These are phyloP conservation scores for Naganishia sp. DNA, from an alignment of 1,284 basidiomycete species.

Conservation along the genomic window DNA sequence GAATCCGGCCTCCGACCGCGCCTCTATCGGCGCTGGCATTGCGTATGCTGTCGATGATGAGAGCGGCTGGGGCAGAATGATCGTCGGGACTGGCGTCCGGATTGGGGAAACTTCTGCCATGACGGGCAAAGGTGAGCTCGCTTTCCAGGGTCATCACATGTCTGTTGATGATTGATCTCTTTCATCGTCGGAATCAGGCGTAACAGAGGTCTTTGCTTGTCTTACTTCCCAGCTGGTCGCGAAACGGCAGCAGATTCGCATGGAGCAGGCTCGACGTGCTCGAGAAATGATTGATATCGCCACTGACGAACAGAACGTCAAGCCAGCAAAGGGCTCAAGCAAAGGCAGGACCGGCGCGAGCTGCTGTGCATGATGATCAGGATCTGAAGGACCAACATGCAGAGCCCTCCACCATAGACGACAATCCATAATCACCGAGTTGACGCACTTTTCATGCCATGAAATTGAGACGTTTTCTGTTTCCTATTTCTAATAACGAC, in stretches of 20 bases:
- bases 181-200: slow-evolving; percentile 4
- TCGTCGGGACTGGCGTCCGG: slow-evolving; percentile 32
- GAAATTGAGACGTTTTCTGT: too few relatives aligned
- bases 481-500: too few relatives aligned
- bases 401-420: too few relatives aligned
- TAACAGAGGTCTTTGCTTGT: slow-evolving; percentile 33
- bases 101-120: slow-evolving; percentile 34
- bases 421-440: not conserved
- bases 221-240: slow-evolving; percentile 33
- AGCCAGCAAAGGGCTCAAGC: not conserved
- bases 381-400: not conserved
- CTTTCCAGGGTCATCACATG: too few relatives aligned
- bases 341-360: slow-evolving; percentile 11
- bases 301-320: not conserved
- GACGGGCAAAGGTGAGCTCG: slow-evolving; percentile 29
- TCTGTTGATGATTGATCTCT: too few relatives aligned
- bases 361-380: slow-evolving; percentile 13
- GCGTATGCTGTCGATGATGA: slow-evolving; percentile 29
- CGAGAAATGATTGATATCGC: slow-evolving; percentile 30
- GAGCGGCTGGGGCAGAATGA: slow-evolving; percentile 27
- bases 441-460: not conserved
- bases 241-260: slow-evolving; percentile 25
- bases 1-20: not conserved
- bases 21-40: too few relatives aligned
- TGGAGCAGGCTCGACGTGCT: slow-evolving; percentile 26